A percentile compares a stretch with the other conserved stretches of the same genome.
These are phyloP conservation scores for Zasmidium cellare DNA, from an alignment of 2,329 filamentous ascomycete species.

Conservation along the genomic window DNA sequence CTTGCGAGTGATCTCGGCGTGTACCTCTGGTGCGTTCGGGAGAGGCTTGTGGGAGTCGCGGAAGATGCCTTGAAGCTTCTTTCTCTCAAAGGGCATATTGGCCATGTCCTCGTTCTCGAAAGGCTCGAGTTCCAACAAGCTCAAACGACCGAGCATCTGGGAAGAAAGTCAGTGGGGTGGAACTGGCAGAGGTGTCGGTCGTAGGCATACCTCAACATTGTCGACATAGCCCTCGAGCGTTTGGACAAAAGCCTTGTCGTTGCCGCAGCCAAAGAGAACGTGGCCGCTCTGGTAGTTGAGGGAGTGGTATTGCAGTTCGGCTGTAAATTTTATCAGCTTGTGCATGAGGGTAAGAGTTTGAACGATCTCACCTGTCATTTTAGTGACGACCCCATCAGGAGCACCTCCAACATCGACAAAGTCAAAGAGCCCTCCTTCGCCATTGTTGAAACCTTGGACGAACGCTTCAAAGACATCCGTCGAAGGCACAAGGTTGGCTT, in stretches of 20 bases:
- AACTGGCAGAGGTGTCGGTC: not conserved
- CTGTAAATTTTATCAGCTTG: conserved; percentile 36
- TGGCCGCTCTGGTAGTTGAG: conserved; percentile 62
- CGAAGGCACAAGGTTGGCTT: conserved; percentile 42
- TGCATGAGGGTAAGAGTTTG: not conserved
- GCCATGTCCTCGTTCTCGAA: conserved; percentile 54
- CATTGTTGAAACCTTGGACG: conserved; percentile 57
- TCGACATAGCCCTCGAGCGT: conserved; percentile 52
- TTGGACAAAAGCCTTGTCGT: conserved; percentile 56
- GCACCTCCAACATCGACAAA: conserved; percentile 61
- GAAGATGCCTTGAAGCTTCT: conserved; percentile 55
- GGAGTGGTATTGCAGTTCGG: conserved; percentile 56
- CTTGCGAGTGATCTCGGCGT: conserved; percentile 21
- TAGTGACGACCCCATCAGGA: conserved; percentile 60
- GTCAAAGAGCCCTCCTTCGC: conserved; percentile 56
- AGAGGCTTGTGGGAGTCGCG: conserved; percentile 52
- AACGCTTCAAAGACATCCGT: conserved; percentile 36
- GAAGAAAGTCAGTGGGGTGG: not conserved
- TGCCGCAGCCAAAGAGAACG: conserved; percentile 60
- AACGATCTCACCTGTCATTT: conserved; percentile 50
- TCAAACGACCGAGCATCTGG: conserved; percentile 36
- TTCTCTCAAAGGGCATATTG: conserved; percentile 50
- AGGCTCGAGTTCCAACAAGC: conserved; percentile 57
- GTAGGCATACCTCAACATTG: conserved; percentile 37
- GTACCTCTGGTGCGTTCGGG: conserved; percentile 24